These are phyloP conservation scores for Colletotrichum sp. DNA, from an alignment of 2,329 filamentous ascomycete species.

Conservation along the genomic window DNA sequence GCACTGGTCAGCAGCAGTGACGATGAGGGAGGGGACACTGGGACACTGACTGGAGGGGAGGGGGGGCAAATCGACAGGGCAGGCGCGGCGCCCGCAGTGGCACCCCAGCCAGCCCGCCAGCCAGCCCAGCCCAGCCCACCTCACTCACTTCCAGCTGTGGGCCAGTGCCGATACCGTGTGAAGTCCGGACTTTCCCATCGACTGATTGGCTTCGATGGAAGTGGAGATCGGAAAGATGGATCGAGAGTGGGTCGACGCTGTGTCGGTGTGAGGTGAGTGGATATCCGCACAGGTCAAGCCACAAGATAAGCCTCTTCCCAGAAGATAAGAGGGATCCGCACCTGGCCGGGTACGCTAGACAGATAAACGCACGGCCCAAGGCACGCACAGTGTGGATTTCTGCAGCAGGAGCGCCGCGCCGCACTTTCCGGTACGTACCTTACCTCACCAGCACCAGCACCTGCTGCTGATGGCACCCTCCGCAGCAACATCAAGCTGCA, in stretches of 20 bases:
- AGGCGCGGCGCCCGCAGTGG: slow-evolving; percentile 12
- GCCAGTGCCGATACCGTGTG: not conserved
- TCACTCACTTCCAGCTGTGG: not conserved
- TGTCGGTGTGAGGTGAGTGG: not conserved
- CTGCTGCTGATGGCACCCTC: not conserved
- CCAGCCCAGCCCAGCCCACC: not conserved
- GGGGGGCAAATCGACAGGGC: not conserved
- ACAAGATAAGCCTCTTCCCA: not conserved
- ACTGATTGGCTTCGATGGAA: not conserved
- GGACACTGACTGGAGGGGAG: not conserved
- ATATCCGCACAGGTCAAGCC: slow-evolving; percentile 7
- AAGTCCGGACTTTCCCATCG: not conserved
- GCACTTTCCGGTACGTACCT: not conserved
- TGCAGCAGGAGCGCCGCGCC: not conserved
- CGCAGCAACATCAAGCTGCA: slow-evolving; percentile 4
- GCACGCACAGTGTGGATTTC: not conserved
- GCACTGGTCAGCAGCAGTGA: not conserved
- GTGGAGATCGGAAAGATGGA: not conserved
- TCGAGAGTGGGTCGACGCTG: not conserved
- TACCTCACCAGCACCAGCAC: not conserved
- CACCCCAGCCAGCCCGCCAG: not conserved
- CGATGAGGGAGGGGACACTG: not conserved
- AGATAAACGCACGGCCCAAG: not conserved
- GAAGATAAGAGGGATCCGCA: slow-evolving; percentile 6
- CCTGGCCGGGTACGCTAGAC: not conserved